Evolutionary conservation across 2,329 filamentous ascomycete genomes (phyloP), one percentile per base, ranked within the genome.

Genomic region (Teratosphaeria zuluensis): DNA sequence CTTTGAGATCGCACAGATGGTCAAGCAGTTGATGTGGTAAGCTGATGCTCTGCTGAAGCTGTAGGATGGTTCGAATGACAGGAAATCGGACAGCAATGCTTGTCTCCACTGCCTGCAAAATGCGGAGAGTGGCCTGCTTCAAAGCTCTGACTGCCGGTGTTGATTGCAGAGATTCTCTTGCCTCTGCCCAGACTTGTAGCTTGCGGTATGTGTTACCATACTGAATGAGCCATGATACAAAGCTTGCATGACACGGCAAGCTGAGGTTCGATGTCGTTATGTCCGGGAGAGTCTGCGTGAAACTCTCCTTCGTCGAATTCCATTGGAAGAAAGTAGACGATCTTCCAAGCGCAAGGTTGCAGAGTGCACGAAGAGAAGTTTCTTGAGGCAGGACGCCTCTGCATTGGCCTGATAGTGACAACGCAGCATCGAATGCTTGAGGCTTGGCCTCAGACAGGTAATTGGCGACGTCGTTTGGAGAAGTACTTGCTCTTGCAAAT

Each of bases 391-490:
- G 51, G 4, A 78, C 66, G 31, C 70, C 70, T 42, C 78, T 53
- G 64, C 69, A 33, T 64, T 35, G 78, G 66, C 57, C 71, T 76
- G 61, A 78, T 81, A 30, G 70, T 70, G 19, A 69, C 64, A 63
- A 54, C 2, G 84, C 77, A 6, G 86, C 82, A 74, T 92, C 87
- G 61, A 89, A 89, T 1, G 81, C 78, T 9, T 72, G 71, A 1
- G 86, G 77, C 0, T 87, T 87, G 31, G 85, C 83, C 72, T 94
- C 89, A 2, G 84, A 86, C 12, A 91, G 74, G 62, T 88, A 86
- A 1, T 80, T 21, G 6, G 4, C 19, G 16, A 48, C 5, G 9
- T 21, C 42, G 5, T n/a, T 19, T 48, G 6, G 2, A 19, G 16
- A 21, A n/a, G 9, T 21, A 38, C 12, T 30, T 38, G 60, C 55